phyloP scores from a whole-genome alignment of 1,139 yeast species.

The Saccharomyces hybrid region DNA sequence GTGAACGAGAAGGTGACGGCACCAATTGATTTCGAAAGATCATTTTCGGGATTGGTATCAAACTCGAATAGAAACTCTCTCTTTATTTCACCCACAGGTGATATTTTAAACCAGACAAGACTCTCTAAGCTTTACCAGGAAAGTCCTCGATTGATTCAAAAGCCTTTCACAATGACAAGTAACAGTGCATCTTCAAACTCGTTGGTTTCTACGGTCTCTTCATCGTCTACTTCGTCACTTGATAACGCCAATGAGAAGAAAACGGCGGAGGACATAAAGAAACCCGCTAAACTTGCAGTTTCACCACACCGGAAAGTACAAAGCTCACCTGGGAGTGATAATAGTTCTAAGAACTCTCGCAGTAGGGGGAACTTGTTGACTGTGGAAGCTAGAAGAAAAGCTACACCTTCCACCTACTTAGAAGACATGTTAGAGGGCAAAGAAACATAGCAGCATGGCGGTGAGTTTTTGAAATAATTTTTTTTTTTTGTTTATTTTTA shows the following conservation, averaged over 20 bases:
- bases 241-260: slow-evolving; percentile 5
- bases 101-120: slow-evolving; percentile 33
- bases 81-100: slow-evolving; percentile 77
- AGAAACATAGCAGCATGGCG: not conserved
- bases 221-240: not conserved
- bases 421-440: slow-evolving; percentile 13
- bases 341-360: slow-evolving; percentile 5
- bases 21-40: not conserved
- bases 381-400: slow-evolving; percentile 6
- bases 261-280: slow-evolving; percentile 11
- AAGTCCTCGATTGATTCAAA: not conserved
- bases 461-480: not conserved
- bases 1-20: not conserved
- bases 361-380: slow-evolving; percentile 17
- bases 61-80: slow-evolving; percentile 33
- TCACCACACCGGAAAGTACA: slow-evolving; percentile 26
- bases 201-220: not conserved
- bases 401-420: slow-evolving; percentile 15
- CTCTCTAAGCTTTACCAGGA: not conserved
- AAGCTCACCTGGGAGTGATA: slow-evolving; percentile 14
- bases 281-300: slow-evolving; percentile 23
- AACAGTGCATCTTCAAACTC: not conserved
- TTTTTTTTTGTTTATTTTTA: not conserved
- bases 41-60: not conserved
- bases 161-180: not conserved